Evolutionary conservation across 2,329 filamentous ascomycete species (phyloP), one percentile per base, ranked within the genome.

Genomic region (Aschersonia sp.): DNA sequence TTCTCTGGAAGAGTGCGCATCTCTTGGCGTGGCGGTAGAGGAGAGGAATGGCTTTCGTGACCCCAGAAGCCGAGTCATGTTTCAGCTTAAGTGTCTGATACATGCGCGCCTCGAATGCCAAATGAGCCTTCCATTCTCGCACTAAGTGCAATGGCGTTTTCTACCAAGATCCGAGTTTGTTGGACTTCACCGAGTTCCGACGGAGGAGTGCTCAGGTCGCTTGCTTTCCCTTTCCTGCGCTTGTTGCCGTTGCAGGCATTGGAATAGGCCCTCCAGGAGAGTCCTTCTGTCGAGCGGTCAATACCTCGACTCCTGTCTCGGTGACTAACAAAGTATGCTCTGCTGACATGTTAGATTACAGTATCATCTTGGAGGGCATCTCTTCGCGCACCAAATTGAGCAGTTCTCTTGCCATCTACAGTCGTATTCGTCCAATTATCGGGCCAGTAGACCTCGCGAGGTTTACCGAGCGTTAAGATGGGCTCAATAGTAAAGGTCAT

Each of bases 401-500:
- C 92, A 12, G 89, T 95, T 61, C 79, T 73, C 65, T 84, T 85
- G 45, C 92, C 92, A 62, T 98, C 92, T 48, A 82, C 77, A 0
- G 92, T 98, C 5, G 87, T 86, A 65, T 88, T 95, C 1, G 92
- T 98, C 92, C 92, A 98, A 70, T 97, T 87, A 63, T 98, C 92
- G 0, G 92, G 92, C 92, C 92, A 98, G 0, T 88, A 97, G 63
- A 92, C 84, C 61, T 98, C 92, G 52, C 80, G 80, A 66, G 95
- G 86, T 51, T 86, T 89, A 49, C 92, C 92, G 48, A 95, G 66
- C 41, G 87, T 88, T 62, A 98, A 89, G 92, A 98, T 98, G 12
- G 92, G 92, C 69, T 98, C 92, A 51, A 98, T 98, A 0, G 92
- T 98, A 59, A 98, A 98, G 53, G 88, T 95, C 88, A 97, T 95